Conservation (phyloP, 805 yeast genomes). For the Candida namnaoensis region DNA sequence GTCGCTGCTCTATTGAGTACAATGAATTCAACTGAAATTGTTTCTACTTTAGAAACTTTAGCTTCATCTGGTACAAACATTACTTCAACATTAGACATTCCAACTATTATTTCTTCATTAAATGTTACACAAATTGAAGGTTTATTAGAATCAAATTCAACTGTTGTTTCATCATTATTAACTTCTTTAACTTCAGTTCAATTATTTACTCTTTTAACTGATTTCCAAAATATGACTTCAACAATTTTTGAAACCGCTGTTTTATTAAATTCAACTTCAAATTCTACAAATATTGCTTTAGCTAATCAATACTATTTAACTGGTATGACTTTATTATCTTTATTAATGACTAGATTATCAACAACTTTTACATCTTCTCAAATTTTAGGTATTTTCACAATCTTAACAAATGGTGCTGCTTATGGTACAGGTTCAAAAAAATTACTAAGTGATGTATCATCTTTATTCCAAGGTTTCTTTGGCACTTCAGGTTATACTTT, state of each 20-base stretch:
- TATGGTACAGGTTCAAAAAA: constrained; percentile 18
- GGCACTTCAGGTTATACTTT: constrained; percentile 5
- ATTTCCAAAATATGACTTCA: constrained; percentile 14
- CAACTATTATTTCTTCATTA: constrained; percentile 33
- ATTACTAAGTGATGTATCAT: constrained; percentile 8
- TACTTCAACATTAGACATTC: constrained; percentile 55
- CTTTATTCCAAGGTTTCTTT: constrained; percentile 11
- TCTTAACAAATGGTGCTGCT: constrained; percentile 17
- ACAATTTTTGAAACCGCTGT: constrained; percentile 10
- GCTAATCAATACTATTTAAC: constrained; percentile 2
- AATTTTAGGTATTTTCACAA: constrained; percentile 13
- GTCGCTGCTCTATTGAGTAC: constrained; percentile 12
- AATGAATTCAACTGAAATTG: constrained; percentile 15
- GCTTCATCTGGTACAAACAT: constrained; percentile 41
- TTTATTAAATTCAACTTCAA: no score
- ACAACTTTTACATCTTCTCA: constrained; percentile 13
- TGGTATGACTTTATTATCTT: constrained; percentile 10
- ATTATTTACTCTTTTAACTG: constrained; percentile 7
- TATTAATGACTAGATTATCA: constrained; percentile 10
- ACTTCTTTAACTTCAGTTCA: constrained; percentile 12
- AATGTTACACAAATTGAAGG: constrained; percentile 18
- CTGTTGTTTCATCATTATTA: constrained; percentile 10
- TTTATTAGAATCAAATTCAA: constrained; percentile 11
- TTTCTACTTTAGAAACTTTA: constrained; percentile 9
- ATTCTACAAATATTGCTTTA: constrained; percentile 2